Base-by-base conservation (phyloP, 768 basidiomycete genomes). In the Coprinopsis cinerea region DNA sequence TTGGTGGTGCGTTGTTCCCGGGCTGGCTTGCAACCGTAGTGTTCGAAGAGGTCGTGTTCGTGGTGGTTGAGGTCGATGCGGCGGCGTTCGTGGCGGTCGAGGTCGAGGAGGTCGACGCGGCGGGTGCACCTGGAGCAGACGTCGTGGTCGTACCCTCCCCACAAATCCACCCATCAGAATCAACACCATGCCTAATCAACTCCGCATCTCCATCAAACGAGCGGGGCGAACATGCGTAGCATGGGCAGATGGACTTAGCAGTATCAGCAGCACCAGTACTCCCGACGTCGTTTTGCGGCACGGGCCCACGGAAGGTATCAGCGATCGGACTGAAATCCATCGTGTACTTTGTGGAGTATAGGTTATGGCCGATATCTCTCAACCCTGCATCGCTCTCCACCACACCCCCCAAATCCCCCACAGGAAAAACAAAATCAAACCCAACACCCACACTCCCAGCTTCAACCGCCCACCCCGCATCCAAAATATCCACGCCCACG, bases 371-470 rank as follows among this genome's bases (percentile, higher is more conserved):
- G 6, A 91, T 56, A 36, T 79, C 72, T 14, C 62, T 65, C 20
- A 53, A 53, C 41, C 41, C 45, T 17, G 11, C 28, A 2, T 42
- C 42, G 22, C 30, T 45, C 32, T 37, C 48, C n/a, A 14, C 5
- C 15, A 2, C n/a, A 47, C 45, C 23, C 34, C 23, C 7, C 55
- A 52, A 0, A 64, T 36, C 23, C 7, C 55, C 52, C 0, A 64
- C 73, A 0, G 88, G 90, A 61, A 94, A 92, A 2, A 58, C 60
- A 60, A 93, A 92, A 57, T 92, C 91, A 5, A 94, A 69, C 0
- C 83, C 88, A 14, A 92, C 67, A 11, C 92, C 92, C 2, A 79
- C 55, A 45, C 80, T 74, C 1, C 87, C 87, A 0, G 83, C 81
- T 2, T 69, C 64, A 52, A 83, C 78, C 0, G 81, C 88, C 83